Conservation (phyloP, 2,329 filamentous ascomycete species). For the Nemania serpens region DNA sequence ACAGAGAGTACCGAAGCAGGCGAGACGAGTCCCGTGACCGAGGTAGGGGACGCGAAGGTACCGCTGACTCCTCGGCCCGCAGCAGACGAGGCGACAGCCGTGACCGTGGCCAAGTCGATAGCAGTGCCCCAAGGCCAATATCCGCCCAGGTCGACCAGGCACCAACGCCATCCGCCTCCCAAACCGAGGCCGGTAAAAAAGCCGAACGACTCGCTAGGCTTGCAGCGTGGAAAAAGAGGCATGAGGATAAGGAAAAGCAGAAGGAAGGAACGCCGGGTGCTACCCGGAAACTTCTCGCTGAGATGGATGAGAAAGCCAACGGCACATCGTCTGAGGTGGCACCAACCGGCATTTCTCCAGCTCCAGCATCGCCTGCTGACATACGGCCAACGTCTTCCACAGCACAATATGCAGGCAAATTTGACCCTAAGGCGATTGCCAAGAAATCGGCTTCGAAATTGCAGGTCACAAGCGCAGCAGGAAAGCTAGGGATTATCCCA, state of each 20-base stretch:
- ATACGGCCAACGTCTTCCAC: slow-evolving; percentile 56
- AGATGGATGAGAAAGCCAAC: slow-evolving; percentile 73
- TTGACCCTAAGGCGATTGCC: slow-evolving; percentile 83
- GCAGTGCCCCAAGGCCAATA: slow-evolving; percentile 54
- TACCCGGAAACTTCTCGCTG: slow-evolving; percentile 69
- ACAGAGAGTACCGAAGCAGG: slow-evolving; percentile 67
- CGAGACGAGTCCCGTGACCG: slow-evolving; percentile 76
- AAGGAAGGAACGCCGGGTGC: slow-evolving; percentile 69
- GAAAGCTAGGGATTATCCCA: slow-evolving; percentile 56
- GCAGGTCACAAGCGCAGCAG: slow-evolving; percentile 58
- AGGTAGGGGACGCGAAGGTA: slow-evolving; percentile 67
- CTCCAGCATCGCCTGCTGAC: slow-evolving; percentile 55
- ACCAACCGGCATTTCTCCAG: slow-evolving; percentile 52
- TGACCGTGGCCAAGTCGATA: slow-evolving; percentile 55
- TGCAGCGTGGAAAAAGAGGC: slow-evolving; percentile 91
- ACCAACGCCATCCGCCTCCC: slow-evolving; percentile 53
- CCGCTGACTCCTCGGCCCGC: slow-evolving; percentile 71
- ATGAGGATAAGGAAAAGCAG: slow-evolving; percentile 76
- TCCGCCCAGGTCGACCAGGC: slow-evolving; percentile 63
- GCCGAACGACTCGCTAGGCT: slow-evolving; percentile 80
- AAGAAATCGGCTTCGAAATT: slow-evolving; percentile 72
- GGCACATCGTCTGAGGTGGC: slow-evolving; percentile 52
- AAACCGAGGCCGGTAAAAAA: slow-evolving; percentile 75
- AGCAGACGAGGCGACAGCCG: slow-evolving; percentile 68
- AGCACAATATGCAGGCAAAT: slow-evolving; percentile 73